Base-by-base conservation (phyloP, 768 basidiomycete species). In the Phylloporus rhodoxanthus region DNA sequence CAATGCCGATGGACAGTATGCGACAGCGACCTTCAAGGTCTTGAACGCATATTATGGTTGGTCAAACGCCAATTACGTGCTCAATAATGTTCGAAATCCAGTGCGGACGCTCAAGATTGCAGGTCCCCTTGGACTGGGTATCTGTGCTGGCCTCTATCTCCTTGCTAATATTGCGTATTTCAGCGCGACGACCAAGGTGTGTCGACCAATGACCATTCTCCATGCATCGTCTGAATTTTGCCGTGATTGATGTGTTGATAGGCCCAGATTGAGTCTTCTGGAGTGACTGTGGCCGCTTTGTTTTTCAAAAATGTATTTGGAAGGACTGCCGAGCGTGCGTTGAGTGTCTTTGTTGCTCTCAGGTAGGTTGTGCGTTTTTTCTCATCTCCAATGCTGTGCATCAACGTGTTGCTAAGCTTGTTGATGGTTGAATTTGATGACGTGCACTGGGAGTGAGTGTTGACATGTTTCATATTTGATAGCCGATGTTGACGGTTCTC, bases 251-350 rank as follows among this genome's bases (percentile, higher is more conserved):
- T n/a, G n/a, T n/a, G n/a, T 20, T 7, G 25, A 13, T 21, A 78
- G 59, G 62, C 71, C 5, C 70, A 80, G 51, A 80, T 84, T 29
- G 47, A 69, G 28, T 62, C 70, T 8, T 69, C 73, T 0, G 78
- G 76, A 0, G 75, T 76, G 7, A 80, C 78, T 0, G 79, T 82
- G n/a, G 81, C 81, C 3, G 70, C 78, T 0, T 58, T 82, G 28
- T 83, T 82, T 60, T 83, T 83, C 61, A 57, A 67, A 47, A 78
- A 79, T 14, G 80, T 83, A 8, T 83, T 82, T 44, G 81, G 81
- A 6, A 55, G 58, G 0, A 50, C 68, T 4, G 81, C 81, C 1
- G 71, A 80, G 60, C 74, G 71, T 55, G 79, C 77, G 3, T 59
- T 82, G n/a, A 74, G 77, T 1, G 78, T 75, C 1, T 77, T 82